These are phyloP conservation scores for Suaeda aralocaspica DNA, from an alignment of 148 eudicot genomes.

Conservation along the genomic window DNA sequence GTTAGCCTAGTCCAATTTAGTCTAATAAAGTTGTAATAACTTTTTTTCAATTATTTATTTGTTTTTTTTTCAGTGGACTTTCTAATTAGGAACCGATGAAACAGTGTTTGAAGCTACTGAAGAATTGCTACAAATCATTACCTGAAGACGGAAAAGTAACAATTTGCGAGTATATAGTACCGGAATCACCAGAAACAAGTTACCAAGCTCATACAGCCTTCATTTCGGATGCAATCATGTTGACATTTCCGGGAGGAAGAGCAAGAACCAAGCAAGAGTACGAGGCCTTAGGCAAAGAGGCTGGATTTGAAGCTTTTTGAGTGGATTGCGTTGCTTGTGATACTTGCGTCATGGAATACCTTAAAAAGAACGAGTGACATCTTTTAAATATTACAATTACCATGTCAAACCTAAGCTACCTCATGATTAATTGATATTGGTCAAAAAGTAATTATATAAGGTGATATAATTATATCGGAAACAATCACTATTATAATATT, in stretches of 20 bases:
- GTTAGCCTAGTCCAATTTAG: no score
- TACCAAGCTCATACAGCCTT: conserved; percentile 1
- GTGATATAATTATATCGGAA: no score
- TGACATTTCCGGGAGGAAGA: conserved; percentile 31
- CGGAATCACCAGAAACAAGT: neutral
- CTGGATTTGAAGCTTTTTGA: conserved; percentile 27
- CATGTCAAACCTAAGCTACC: no score
- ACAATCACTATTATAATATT: no score
- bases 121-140: neutral
- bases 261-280: conserved; percentile 36
- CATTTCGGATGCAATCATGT: conserved; percentile 17
- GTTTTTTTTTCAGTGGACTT: neutral
- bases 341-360: conserved; percentile 33
- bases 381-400: no score
- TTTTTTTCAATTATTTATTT: no score
- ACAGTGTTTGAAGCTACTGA: neutral
- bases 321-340: conserved; percentile 21
- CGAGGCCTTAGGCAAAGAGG: conserved; percentile 28
- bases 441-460: no score
- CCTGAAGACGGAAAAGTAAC: neutral
- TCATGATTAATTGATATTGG: no score
- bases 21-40: no score
- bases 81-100: neutral
- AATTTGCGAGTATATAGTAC: neutral
- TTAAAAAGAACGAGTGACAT: no score